phyloP scores from a whole-genome alignment of 495 filamentous ascomycete species.

The Trichoderma orchidacearum region DNA sequence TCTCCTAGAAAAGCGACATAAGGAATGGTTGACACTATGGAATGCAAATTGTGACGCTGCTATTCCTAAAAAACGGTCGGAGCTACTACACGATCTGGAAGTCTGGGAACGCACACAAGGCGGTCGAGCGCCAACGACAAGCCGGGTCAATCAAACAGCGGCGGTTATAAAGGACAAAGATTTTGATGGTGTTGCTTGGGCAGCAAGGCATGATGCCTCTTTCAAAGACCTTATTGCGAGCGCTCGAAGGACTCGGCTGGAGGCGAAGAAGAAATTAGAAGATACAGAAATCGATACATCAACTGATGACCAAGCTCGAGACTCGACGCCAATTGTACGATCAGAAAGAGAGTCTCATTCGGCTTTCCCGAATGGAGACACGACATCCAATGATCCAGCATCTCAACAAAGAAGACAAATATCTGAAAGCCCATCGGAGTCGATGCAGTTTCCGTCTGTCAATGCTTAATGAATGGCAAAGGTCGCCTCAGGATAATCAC shows the following conservation, averaged over 20 bases:
- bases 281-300: neutral
- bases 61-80: conserved; percentile 50
- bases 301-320: neutral
- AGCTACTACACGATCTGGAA: conserved; percentile 65
- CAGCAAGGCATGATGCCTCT: conserved; percentile 50
- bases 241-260: conserved; percentile 37
- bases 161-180: conserved; percentile 58
- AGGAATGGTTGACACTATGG: conserved; percentile 89
- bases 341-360: no score
- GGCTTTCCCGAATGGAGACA: conserved; percentile 7
- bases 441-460: no score
- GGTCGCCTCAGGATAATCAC: no score
- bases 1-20: conserved; percentile 65
- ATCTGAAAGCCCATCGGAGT: no score
- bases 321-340: no score
- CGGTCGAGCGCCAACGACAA: conserved; percentile 25
- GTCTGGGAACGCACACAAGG: conserved; percentile 72
- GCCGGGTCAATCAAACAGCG: conserved; percentile 4
- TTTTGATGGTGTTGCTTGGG: conserved; percentile 71
- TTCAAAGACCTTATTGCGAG: conserved; percentile 66
- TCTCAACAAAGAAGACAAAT: no score
- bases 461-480: no score
- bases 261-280: conserved; percentile 10
- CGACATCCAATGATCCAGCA: neutral
- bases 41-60: conserved; percentile 91